Conservation (phyloP, 139 green algal species). For the Chlorella sp. region DNA sequence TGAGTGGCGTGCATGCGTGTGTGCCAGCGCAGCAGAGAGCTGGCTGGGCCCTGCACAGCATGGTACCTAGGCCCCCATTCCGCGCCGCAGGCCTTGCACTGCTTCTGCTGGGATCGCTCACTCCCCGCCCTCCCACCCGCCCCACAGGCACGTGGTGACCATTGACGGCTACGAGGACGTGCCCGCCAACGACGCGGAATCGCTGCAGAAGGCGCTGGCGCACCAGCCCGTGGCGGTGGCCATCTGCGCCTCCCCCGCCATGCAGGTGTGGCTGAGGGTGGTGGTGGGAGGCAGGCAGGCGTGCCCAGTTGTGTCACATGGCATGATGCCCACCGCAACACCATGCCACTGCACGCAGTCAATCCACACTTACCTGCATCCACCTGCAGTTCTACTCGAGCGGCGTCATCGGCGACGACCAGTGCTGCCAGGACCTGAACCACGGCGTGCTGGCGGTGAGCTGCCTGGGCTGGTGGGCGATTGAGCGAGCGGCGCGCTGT, state of each 20-base stretch:
- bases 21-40: background rate
- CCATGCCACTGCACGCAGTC: no score
- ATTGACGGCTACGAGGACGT: slow-evolving; percentile 93
- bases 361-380: no score
- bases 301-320: no score
- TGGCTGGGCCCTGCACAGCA: no score
- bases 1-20: background rate
- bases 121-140: background rate
- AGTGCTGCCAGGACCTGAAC: slow-evolving; percentile 84
- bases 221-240: slow-evolving; percentile 90
- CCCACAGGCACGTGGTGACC: slow-evolving; percentile 53
- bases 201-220: slow-evolving; percentile 73
- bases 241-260: slow-evolving; percentile 81
- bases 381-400: slow-evolving; percentile 86
- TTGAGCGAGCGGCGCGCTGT: no score
- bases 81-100: no score
- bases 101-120: no score
- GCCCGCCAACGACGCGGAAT: slow-evolving; percentile 65
- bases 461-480: slow-evolving; percentile 42
- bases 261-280: slow-evolving; percentile 46
- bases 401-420: slow-evolving; percentile 56
- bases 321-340: no score
- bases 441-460: slow-evolving; percentile 93
- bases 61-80: no score
- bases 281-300: background rate